Evolutionary conservation across 192 early-diverging fungal genomes (phyloP).

Genomic region (Blastocladiella britannica): DNA sequence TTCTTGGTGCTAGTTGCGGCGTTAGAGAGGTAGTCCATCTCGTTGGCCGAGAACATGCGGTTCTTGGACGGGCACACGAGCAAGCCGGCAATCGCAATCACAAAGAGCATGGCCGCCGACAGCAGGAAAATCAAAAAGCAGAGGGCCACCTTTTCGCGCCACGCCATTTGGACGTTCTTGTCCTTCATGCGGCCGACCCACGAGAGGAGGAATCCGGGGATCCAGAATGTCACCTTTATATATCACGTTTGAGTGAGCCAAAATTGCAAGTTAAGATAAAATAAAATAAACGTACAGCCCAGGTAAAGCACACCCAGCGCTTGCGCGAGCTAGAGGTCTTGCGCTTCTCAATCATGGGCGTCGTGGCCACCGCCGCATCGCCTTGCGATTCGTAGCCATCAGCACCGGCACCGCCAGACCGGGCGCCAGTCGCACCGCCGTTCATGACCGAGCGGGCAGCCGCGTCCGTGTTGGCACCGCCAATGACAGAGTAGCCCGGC

Average conservation of each 20-base stretch:
- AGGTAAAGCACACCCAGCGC: conserved; percentile 70
- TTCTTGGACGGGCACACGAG: conserved; percentile 53
- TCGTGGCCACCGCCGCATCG: conserved; percentile 10
- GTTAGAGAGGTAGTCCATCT: conserved; percentile 32
- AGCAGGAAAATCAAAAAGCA: conserved; percentile 65
- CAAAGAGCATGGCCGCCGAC: conserved; percentile 60
- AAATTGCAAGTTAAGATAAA: too few relatives aligned
- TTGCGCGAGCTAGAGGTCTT: conserved; percentile 32
- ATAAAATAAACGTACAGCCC: too few relatives aligned
- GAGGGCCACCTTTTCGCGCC: conserved; percentile 92
- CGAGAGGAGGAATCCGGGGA: conserved; percentile 46
- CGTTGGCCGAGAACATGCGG: conserved; percentile 43
- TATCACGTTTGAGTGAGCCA: too few relatives aligned
- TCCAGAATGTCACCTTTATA: conserved; percentile 60
- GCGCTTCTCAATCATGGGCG: conserved; percentile 15
- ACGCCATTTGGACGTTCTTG: conserved; percentile 66
- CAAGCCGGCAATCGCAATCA: conserved; percentile 55
- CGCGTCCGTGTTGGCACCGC: too few relatives aligned
- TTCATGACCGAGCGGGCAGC: conserved; percentile 4
- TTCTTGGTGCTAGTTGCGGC: conserved; percentile 36
- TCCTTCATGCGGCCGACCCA: conserved; percentile 61
- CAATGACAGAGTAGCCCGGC: too few relatives aligned
- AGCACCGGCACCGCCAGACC: too few relatives aligned
- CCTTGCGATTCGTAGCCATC: conserved; percentile 2
- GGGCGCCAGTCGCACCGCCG: conserved; percentile 1